These are phyloP conservation scores for Trypanosoma brucei DNA, from an alignment of 208 protist species.

Conservation along the genomic window DNA sequence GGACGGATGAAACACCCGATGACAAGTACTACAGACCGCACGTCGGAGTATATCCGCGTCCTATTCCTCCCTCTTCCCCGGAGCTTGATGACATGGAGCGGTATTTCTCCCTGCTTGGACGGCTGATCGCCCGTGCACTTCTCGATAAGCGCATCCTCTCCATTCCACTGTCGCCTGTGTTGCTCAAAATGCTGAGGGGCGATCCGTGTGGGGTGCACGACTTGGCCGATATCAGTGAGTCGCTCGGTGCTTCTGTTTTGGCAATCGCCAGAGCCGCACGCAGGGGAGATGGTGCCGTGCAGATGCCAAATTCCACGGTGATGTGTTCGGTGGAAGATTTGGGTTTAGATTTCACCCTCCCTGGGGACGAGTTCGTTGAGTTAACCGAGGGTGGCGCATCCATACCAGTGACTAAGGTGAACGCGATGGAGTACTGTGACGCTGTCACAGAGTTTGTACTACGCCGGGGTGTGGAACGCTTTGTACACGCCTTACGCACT, in stretches of 20 bases:
- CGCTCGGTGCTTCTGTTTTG: slow-evolving; percentile 39
- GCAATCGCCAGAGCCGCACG: slow-evolving; percentile 32
- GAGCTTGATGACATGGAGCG: slow-evolving; percentile 23
- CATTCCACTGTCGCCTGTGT: slow-evolving; percentile 61
- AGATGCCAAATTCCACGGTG: slow-evolving; percentile 27
- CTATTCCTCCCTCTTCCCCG: slow-evolving; percentile 23
- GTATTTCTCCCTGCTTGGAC: slow-evolving; percentile 64
- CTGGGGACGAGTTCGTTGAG: slow-evolving; percentile 61
- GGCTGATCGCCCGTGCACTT: slow-evolving; percentile 71
- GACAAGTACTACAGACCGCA: slow-evolving; percentile 47
- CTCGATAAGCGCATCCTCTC: slow-evolving; percentile 72
- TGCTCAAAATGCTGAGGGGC: slow-evolving; percentile 71
- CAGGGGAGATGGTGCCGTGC: slow-evolving; percentile 13
- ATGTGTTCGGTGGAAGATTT: slow-evolving; percentile 51
- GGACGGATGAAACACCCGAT: slow-evolving; percentile 32
- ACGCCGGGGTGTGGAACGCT: slow-evolving; percentile 45
- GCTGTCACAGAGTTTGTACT: slow-evolving; percentile 51
- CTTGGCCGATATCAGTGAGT: slow-evolving; percentile 49
- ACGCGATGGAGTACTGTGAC: slow-evolving; percentile 76
- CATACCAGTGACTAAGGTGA: slow-evolving; percentile 40
- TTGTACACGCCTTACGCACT: slow-evolving; percentile 46
- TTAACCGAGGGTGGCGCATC: slow-evolving; percentile 36
- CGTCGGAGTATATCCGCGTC: slow-evolving; percentile 61
- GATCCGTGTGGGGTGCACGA: slow-evolving; percentile 71
- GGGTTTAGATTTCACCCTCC: slow-evolving; percentile 68